Evolutionary conservation across 805 yeast species (phyloP).

Genomic region (Teunomyces funiuensis): DNA sequence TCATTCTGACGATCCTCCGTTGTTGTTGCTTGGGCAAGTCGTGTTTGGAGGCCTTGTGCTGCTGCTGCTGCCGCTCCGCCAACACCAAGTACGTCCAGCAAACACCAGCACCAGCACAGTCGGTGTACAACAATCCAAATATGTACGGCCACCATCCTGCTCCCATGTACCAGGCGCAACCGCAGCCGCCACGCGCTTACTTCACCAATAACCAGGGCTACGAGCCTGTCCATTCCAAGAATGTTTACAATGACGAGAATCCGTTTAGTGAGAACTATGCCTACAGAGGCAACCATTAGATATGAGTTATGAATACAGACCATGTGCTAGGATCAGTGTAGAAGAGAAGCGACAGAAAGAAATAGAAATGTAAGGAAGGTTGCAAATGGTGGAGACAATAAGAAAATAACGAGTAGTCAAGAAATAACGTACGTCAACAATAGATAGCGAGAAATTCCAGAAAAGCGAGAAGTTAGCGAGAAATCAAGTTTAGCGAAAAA

Average conservation of each 20-base stretch:
- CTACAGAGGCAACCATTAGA: slow-evolving; percentile 1
- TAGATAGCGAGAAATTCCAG: no score
- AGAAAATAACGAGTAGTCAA: neutral
- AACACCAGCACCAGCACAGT: slow-evolving; percentile 19
- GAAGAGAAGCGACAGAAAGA: neutral
- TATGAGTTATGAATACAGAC: neutral
- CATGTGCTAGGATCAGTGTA: neutral
- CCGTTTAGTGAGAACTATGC: slow-evolving; percentile 9
- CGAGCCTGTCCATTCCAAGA: slow-evolving; percentile 10
- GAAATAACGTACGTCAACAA: no score
- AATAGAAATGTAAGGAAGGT: neutral
- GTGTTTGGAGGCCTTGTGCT: slow-evolving; percentile 47
- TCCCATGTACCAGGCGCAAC: slow-evolving; percentile 14
- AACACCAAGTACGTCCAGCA: slow-evolving; percentile 14
- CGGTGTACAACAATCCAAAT: slow-evolving; percentile 29
- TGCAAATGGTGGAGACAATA: no score
- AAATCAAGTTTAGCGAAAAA: no score
- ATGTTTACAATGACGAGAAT: slow-evolving; percentile 9
- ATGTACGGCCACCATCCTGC: slow-evolving; percentile 31
- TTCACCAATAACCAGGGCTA: slow-evolving; percentile 14
- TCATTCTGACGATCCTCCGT: slow-evolving; percentile 52
- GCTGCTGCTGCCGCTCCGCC: slow-evolving; percentile 44
- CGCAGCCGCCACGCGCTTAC: slow-evolving; percentile 15
- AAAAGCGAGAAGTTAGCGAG: no score
- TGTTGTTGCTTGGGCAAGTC: slow-evolving; percentile 56